Evolutionary conservation across 306 rosid species (phyloP).

Genomic region (Cicer chorassanicum): DNA sequence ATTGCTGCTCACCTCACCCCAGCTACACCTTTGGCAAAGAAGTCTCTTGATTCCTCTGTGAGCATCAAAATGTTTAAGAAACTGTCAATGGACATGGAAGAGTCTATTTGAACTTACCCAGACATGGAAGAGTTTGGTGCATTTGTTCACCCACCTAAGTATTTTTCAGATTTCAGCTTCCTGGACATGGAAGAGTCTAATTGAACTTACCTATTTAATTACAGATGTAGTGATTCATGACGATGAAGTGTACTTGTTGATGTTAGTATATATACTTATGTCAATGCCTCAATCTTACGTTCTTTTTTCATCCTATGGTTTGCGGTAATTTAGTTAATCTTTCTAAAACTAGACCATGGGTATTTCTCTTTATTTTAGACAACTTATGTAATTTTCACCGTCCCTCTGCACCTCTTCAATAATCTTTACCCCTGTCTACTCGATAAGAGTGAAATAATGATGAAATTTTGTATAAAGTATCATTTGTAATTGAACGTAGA

Average conservation of each 20-base stretch:
- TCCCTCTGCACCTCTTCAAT: neutral
- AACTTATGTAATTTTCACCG: constrained; percentile 18
- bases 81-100: neutral
- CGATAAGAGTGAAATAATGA: constrained; percentile 21
- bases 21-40: neutral
- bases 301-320: constrained; percentile 19
- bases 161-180: constrained; percentile 30
- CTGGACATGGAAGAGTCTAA: constrained; percentile 28
- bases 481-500: neutral
- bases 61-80: constrained; percentile 33
- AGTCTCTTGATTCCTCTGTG: constrained; percentile 28
- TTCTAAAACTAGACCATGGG: constrained; percentile 37
- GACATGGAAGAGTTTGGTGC: neutral
- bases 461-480: constrained; percentile 18
- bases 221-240: constrained; percentile 19
- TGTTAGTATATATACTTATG: neutral
- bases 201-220: neutral
- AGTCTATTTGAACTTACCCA: no score
- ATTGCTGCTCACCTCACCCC: constrained; percentile 13
- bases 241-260: constrained; percentile 11
- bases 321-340: neutral
- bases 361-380: constrained; percentile 5
- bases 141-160: constrained; percentile 10
- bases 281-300: neutral
- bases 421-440: constrained; percentile 28